Conservation (phyloP, 345 rosid species). For the Arabidopsis arenosa region DNA sequence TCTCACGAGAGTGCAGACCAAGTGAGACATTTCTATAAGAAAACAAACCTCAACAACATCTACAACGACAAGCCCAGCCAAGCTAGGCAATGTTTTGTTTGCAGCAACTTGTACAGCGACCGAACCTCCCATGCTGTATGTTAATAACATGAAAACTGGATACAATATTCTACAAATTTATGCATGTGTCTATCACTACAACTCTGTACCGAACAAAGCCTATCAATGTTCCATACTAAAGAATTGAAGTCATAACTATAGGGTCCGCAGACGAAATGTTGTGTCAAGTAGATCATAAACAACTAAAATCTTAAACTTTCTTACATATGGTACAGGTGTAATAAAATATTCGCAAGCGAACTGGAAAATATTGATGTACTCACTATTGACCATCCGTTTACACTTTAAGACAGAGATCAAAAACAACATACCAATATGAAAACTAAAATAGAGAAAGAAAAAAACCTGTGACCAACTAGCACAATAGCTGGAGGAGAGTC, state of each 20-base stretch:
- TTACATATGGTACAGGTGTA: background rate
- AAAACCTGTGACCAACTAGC: constrained; percentile 90
- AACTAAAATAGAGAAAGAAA: background rate
- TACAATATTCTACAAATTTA: background rate
- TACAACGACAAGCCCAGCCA: constrained; percentile 90
- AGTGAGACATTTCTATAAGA: constrained; percentile 15
- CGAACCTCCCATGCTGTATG: constrained; percentile 94
- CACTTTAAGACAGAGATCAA: background rate
- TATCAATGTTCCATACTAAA: background rate
- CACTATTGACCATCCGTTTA: background rate
- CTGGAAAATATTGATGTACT: background rate
- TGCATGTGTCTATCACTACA: constrained; percentile 5
- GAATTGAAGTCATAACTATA: constrained; percentile 4
- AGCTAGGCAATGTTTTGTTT: constrained; percentile 63
- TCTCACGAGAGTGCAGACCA: constrained; percentile 30
- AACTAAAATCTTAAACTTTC: background rate
- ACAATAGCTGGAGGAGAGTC: constrained; percentile 91
- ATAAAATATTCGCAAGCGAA: background rate
- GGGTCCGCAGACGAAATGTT: background rate
- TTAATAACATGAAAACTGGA: constrained; percentile 20
- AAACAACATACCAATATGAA: background rate
- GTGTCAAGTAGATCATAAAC: background rate
- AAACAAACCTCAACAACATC: constrained; percentile 95
- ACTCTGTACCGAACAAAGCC: background rate
- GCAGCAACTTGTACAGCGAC: constrained; percentile 96